Base-by-base conservation (phyloP, 306 rosid species). In the Castanopsis chinensis region DNA sequence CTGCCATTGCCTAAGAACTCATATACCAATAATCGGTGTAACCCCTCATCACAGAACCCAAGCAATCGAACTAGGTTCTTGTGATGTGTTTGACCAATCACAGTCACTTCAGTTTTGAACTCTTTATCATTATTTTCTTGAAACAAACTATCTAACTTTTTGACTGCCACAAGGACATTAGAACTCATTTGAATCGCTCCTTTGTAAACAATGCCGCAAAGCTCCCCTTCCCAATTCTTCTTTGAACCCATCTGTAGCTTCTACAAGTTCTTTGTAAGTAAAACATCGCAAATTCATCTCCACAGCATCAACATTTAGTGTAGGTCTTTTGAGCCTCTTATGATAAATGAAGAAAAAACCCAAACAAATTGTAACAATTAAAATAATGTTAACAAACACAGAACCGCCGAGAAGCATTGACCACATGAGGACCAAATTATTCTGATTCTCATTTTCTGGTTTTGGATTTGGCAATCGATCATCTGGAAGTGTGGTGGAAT, bases 81-180 rank as follows among this genome's bases (percentile, higher is more conserved):
- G 65, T 85, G 86, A 76, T 82, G 83, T 5, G 78, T 85, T 30
- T 76, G 55, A 13, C 82, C 86, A 75, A 82, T 85, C n/a, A 76
- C 59, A 7, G 53, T 28, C 54, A 79, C 68, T 58, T 85, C 86
- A 5, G 69, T 61, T 8, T 45, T 76, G 69, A 82, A 85, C 27
- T 82, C 86, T 53, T 33, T 81, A 57, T 85, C 86, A 3, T 12
- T 30, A 1, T 81, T 78, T 32, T 32, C 35, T 37, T 27, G 79
- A 10, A 20, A 8, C 5, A 57, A 51, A 21, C 2, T 64, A n/a
- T 33, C 27, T 2, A 78, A 75, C 86, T 73, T 85, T 65, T 71
- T 30, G 19, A 76, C 4, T 6, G 85, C 88, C 25, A 73, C 53
- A 37, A 10, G 61, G 61, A 17, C n/a, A 65, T 5, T 15, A 28